Evolutionary conservation across 495 filamentous ascomycete species (phyloP), one percentile per base, ranked within the genome.

Genomic region (Aspergillus nanangensis): DNA sequence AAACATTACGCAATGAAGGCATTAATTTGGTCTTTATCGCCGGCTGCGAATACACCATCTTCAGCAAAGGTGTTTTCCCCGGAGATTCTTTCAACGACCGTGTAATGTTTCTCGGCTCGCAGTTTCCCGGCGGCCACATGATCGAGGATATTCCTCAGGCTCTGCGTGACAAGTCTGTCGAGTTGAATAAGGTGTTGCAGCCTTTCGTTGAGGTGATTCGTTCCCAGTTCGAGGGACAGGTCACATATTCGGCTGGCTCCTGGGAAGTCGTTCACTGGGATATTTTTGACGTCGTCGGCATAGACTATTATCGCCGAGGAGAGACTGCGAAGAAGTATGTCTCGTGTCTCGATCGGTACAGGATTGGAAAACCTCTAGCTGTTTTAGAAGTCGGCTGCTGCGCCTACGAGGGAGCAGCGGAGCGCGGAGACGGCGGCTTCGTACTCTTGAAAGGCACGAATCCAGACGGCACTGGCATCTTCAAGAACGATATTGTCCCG

Each of bases 321-420:
- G 45, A 48, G 38, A 41, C 45, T 5, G 38, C 13, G n/a, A 27
- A 48, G 38, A 18, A 41, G 20, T 48, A 48, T 18, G 25, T 48
- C 8, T n/a, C 45, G 7, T n/a, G 38, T 3, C 45, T 48, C 11
- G 17, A 48, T 4, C 37, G 45, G 2, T 18, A 41, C 9, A 11
- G 37, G 19, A 7, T 41, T 9, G 42, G 21, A 1, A 41, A 51
- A 43, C 48, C 48, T 10, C 43, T 51, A 8, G 48, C 17, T 10
- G 48, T 51, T 10, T 19, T 51, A 38, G 48, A 51, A 15, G 43
- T 51, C 22, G 48, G 48, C 1, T 51, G 48, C 37, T 51, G 48
- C 17, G 31, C 48, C 5, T 51, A 51, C 29, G 43, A 51, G 22
- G 48, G 48, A 5, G 48, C 48, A 13, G 48, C 48, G 2, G 21